Conservation (phyloP, 1,284 basidiomycete species). For the Microbotryomycetes sp. region DNA sequence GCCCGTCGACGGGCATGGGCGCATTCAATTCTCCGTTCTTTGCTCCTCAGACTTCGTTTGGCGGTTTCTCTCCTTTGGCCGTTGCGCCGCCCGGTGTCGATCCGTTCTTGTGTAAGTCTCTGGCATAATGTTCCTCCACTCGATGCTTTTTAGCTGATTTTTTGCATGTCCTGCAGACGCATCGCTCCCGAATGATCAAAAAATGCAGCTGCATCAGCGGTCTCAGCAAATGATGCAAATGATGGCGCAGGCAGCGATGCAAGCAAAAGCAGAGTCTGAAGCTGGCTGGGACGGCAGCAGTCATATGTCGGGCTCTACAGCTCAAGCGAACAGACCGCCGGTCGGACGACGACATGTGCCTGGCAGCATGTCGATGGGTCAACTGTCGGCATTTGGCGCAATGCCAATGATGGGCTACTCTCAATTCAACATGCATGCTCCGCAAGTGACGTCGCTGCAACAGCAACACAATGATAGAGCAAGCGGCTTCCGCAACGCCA, state of each 20-base stretch:
- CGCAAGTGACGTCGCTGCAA: neutral
- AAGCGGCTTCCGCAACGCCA: neutral
- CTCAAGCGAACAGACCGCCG: neutral
- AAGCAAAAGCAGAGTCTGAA: slow-evolving; percentile 21
- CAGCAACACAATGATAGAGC: no score
- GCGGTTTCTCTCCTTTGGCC: slow-evolving; percentile 24
- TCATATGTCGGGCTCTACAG: neutral
- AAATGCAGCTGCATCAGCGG: slow-evolving; percentile 30
- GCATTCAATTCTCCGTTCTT: slow-evolving; percentile 3
- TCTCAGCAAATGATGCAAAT: slow-evolving; percentile 30
- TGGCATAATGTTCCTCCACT: no score
- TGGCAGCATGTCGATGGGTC: slow-evolving; percentile 15
- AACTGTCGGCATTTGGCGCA: neutral
- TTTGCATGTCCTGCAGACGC: slow-evolving; percentile 21
- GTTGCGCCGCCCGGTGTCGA: slow-evolving; percentile 28
- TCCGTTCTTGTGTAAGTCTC: slow-evolving; percentile 25
- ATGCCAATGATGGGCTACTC: neutral
- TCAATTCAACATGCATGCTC: neutral
- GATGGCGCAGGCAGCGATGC: slow-evolving; percentile 27
- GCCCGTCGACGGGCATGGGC: slow-evolving; percentile 3
- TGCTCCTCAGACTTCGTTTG: slow-evolving; percentile 4
- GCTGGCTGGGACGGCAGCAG: slow-evolving; percentile 9
- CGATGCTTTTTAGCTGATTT: neutral
- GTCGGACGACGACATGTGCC: neutral
- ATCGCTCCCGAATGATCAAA: slow-evolving; percentile 29